Evolutionary conservation across 1,284 basidiomycete genomes (phyloP).

Genomic region (Ustanciosporium gigantosporum): DNA sequence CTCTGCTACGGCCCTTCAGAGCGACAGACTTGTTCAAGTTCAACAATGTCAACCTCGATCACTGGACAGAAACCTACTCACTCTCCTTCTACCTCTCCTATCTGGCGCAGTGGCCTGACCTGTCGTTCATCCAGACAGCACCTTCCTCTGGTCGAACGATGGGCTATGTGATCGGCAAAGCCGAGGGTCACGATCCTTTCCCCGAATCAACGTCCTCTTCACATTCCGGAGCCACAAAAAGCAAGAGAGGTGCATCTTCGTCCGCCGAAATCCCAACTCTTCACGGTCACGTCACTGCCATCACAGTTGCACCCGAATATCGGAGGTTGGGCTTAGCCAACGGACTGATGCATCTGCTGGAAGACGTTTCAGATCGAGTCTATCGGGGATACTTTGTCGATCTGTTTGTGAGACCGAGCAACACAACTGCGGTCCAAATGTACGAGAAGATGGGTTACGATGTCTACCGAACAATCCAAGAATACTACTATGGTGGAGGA

Average conservation of each 20-base stretch:
- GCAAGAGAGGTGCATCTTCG: not conserved
- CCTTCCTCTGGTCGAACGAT: constrained; percentile 62
- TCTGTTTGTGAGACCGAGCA: constrained; percentile 80
- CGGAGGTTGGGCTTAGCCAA: constrained; percentile 79
- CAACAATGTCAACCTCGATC: constrained; percentile 88
- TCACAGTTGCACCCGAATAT: constrained; percentile 88
- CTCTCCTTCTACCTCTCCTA: constrained; percentile 84
- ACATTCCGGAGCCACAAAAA: too few relatives aligned
- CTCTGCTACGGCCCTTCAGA: constrained; percentile 77
- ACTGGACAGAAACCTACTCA: constrained; percentile 91
- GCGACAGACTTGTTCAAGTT: constrained; percentile 87
- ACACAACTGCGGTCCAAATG: constrained; percentile 69
- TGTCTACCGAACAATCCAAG: constrained; percentile 79
- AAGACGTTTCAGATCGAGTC: constrained; percentile 72
- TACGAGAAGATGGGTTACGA: constrained; percentile 85
- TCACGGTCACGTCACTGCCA: constrained; percentile 76
- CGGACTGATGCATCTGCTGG: constrained; percentile 79
- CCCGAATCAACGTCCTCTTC: too few relatives aligned
- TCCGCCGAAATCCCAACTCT: constrained; percentile 20
- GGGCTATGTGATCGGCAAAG: constrained; percentile 54
- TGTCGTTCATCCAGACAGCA: constrained; percentile 78
- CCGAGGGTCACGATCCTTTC: constrained; percentile 45
- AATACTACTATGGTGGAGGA: constrained; percentile 80
- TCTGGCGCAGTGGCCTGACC: constrained; percentile 83
- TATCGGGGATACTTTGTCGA: constrained; percentile 79